A percentile compares a stretch with the other conserved stretches of the same genome.
These are phyloP conservation scores for Reutealis trisperma DNA, from an alignment of 345 rosid genomes.

Conservation along the genomic window DNA sequence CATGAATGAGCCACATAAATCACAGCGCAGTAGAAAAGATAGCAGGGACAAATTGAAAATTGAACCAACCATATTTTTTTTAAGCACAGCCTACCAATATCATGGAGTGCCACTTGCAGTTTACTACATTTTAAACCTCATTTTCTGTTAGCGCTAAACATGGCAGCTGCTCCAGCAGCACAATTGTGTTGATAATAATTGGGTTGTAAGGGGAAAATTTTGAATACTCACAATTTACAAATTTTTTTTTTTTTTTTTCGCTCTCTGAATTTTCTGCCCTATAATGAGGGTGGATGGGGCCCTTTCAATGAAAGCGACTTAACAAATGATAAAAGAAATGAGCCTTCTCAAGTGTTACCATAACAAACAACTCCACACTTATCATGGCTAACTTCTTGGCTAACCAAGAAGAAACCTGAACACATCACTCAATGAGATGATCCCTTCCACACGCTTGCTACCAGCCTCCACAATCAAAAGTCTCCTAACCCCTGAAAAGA, in stretches of 20 bases:
- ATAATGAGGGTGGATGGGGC: constrained; percentile 17
- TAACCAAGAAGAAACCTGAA: constrained; percentile 64
- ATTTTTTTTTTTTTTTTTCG: constrained; percentile 35
- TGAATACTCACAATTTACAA: constrained; percentile 48
- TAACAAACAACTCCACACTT: constrained; percentile 8
- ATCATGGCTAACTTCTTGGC: constrained; percentile 1
- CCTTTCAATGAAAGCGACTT: constrained; percentile 27
- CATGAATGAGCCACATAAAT: neutral
- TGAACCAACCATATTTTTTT: neutral
- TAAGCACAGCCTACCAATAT: constrained; percentile 17
- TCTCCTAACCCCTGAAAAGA: constrained; percentile 61
- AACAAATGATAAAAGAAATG: constrained; percentile 22
- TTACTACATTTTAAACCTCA: constrained; percentile 17
- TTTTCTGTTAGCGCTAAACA: constrained; percentile 29
- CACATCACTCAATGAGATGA: constrained; percentile 69
- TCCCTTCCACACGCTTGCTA: constrained; percentile 87
- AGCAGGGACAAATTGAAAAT: constrained; percentile 1
- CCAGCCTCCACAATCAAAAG: constrained; percentile 80
- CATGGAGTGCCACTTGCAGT: constrained; percentile 3
- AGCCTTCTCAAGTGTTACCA: constrained; percentile 21
- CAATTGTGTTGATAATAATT: constrained; percentile 18
- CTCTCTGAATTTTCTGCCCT: constrained; percentile 48
- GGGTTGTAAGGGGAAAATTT: constrained; percentile 25
- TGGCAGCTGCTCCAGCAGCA: constrained; percentile 21
- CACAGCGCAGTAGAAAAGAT: neutral